Base-by-base conservation (phyloP, 2,329 filamentous ascomycete genomes). In the Pseudocercospora vitis region DNA sequence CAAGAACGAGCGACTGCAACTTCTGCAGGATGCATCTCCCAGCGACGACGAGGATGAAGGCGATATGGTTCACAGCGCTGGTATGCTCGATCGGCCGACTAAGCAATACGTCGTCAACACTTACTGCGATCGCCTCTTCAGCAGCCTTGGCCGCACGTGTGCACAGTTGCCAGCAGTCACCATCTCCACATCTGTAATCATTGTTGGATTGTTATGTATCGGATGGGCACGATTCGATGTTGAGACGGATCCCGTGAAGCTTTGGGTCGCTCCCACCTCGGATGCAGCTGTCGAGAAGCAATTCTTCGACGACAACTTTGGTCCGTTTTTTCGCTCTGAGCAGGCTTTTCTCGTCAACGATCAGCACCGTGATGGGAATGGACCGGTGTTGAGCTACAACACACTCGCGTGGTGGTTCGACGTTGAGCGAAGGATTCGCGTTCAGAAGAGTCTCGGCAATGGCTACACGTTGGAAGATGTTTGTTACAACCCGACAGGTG, bases 211-310 rank as follows among this genome's bases (percentile, higher is more conserved):
- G 3, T 77, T 99, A 57, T 96, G 91, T 67, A 73, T 92, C 29
- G 94, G 94, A 1, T 95, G 90, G 89, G 75, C 94, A 54, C 83
- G 83, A 39, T 99, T 99, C 66, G 81, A 88, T n/a, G 79, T 99
- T 29, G 94, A 97, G 71, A 88, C 80, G 18, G 88, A 97, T 58
- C 94, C 94, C 4, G 94, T 95, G 8, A 85, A 88, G 44, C 77
- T 99, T 7, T 99, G 94, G 94, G 94, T 99, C n/a, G 91, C 92
- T 64, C 94, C 94, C 6, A 87, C 88, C 7, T 97, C 94, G 3
- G 83, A 85, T 45, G 92, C 95, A 16, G 94, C 94, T 0, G 82
- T 90, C 68, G 92, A 99, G 70, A 99, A 99, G 74, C 81, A 81
- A 1, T 99, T 95, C 69, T 99, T 97, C 61, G 95, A 99, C 68